Conservation (phyloP, 148 eudicot species). For the Nepenthes mirabilis region DNA sequence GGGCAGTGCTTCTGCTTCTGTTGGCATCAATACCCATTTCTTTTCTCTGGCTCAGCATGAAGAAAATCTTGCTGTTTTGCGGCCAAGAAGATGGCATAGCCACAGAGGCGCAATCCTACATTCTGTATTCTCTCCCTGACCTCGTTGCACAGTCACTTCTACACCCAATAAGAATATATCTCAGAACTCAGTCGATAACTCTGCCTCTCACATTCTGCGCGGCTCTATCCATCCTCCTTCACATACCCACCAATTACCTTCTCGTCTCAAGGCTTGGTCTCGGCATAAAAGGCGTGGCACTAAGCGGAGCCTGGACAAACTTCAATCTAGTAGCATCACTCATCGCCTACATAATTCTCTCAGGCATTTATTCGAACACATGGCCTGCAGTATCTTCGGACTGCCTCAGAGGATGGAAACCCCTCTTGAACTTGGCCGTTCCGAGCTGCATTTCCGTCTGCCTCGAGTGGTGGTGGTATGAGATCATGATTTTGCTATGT, state of each 20-base stretch:
- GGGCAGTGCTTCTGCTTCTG: conserved; percentile 41
- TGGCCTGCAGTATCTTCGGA: conserved; percentile 45
- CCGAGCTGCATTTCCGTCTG: conserved; percentile 79
- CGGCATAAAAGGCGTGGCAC: conserved; percentile 51
- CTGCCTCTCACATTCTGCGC: conserved; percentile 61
- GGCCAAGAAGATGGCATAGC: conserved; percentile 54
- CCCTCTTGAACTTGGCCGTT: conserved; percentile 40
- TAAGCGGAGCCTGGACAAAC: conserved; percentile 44
- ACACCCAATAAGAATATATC: conserved; percentile 61
- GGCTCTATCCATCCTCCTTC: conserved; percentile 41
- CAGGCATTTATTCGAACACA: conserved; percentile 39
- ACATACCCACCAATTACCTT: conserved; percentile 55
- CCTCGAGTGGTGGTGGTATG: conserved; percentile 94
- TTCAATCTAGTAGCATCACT: conserved; percentile 36
- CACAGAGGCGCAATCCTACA: conserved; percentile 38
- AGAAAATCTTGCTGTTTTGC: conserved; percentile 36
- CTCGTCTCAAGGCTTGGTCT: conserved; percentile 36
- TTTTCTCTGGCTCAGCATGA: conserved; percentile 57
- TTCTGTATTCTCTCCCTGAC: conserved; percentile 52
- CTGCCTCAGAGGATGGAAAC: conserved; percentile 34
- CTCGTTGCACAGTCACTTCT: conserved; percentile 43
- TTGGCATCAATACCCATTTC: conserved; percentile 48
- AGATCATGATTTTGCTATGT: conserved; percentile 63
- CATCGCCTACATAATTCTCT: conserved; percentile 25
- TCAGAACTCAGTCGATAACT: conserved; percentile 61